Conservation (phyloP, 805 yeast genomes). For the Metschnikowia matae region DNA sequence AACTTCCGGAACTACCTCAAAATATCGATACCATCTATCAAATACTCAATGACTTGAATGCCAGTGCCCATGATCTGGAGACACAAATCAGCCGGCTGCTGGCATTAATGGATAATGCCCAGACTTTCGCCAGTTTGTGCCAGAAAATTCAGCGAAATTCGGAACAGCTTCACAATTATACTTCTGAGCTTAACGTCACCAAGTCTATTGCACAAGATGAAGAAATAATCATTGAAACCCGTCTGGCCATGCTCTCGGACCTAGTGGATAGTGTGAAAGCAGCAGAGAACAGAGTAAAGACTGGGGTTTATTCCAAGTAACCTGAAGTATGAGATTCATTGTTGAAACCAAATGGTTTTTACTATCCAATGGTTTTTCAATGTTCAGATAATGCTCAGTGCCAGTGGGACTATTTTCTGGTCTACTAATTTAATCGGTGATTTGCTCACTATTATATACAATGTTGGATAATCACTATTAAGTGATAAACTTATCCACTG, state of each 20-base stretch:
- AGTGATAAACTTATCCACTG: no score
- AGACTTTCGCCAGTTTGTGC: background rate
- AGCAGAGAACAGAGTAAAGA: slow-evolving; percentile 9
- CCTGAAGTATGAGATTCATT: background rate
- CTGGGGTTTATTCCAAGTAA: background rate
- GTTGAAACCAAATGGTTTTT: background rate
- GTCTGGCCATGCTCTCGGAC: slow-evolving; percentile 20
- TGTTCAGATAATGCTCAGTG: no score
- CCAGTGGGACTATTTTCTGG: no score
- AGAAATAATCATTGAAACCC: slow-evolving; percentile 15
- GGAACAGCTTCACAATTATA: slow-evolving; percentile 10
- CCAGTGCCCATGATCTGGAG: slow-evolving; percentile 2
- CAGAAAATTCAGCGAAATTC: slow-evolving; percentile 2
- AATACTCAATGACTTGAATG: slow-evolving; percentile 18
- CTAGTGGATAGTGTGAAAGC: slow-evolving; percentile 21
- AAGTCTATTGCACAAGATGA: slow-evolving; percentile 16
- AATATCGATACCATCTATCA: slow-evolving; percentile 16
- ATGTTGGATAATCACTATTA: no score
- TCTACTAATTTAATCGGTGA: no score
- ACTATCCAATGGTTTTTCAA: no score
- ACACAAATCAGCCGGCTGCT: slow-evolving; percentile 3
- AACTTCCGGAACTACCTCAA: slow-evolving; percentile 15
- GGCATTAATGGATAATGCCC: slow-evolving; percentile 4
- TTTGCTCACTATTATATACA: no score
- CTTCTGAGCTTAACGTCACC: slow-evolving; percentile 15